Evolutionary conservation across 352 stramenopile species (phyloP).

Genomic region (Detonula confervacea): DNA sequence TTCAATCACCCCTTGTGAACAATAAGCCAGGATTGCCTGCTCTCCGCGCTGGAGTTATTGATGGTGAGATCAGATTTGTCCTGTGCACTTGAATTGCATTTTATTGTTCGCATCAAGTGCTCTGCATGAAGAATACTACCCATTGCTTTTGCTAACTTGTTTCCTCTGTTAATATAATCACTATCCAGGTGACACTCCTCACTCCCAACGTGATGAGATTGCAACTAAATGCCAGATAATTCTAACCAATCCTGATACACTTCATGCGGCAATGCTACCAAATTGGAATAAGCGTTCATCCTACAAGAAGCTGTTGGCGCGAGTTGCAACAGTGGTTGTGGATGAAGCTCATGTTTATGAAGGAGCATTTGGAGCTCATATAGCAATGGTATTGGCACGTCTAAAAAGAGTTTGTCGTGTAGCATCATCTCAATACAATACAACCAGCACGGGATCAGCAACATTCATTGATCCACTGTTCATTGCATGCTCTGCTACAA

Average conservation of each 20-base stretch:
- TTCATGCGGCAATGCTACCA: constrained; percentile 95
- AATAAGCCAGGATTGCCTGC: constrained; percentile 5
- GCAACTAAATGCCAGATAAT: constrained; percentile 92
- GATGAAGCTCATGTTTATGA: constrained; percentile 96
- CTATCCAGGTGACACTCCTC: constrained; percentile 93
- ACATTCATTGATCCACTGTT: constrained; percentile 67
- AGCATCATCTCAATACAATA: constrained; percentile 35
- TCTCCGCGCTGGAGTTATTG: constrained; percentile 82
- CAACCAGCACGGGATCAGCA: background rate
- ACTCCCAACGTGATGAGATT: constrained; percentile 89
- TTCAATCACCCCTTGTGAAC: constrained; percentile 59
- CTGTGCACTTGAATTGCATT: too few relatives aligned
- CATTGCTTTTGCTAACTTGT: too few relatives aligned
- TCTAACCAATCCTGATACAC: constrained; percentile 98
- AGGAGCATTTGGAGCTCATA: constrained; percentile 89
- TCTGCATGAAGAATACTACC: too few relatives aligned
- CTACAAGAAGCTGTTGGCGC: constrained; percentile 90
- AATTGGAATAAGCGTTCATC: constrained; percentile 78
- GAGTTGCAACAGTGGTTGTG: constrained; percentile 90
- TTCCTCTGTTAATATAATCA: too few relatives aligned
- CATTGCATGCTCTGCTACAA: constrained; percentile 95
- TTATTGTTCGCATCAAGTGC: too few relatives aligned
- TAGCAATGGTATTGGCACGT: constrained; percentile 78
- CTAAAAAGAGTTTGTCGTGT: constrained; percentile 58
- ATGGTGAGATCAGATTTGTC: too few relatives aligned